Evolutionary conservation across 2,329 filamentous ascomycete species (phyloP), one percentile per base, ranked within the genome.

Genomic region (Cladophialophora psammophila): DNA sequence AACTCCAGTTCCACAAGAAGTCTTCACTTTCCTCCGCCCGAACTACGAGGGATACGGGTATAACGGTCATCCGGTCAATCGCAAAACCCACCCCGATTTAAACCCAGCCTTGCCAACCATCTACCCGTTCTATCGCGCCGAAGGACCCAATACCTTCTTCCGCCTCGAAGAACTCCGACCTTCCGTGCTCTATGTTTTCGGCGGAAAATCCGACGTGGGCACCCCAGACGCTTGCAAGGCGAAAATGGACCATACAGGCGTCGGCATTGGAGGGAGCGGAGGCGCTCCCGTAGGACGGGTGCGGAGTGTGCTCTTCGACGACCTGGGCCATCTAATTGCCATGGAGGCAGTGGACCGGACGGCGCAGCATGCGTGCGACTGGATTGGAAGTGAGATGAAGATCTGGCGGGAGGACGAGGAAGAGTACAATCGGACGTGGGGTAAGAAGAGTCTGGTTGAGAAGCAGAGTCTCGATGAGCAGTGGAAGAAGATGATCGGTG

Each of bases 1-100:
- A 1, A 98, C 94, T 0, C 90, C 92, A 0, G 93, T 94, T 74
- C 91, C 96, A 77, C 92, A 97, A 76, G 93, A 96, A 81, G 91
- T 95, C 64, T 83, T 83, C 67, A 83, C 81, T 13, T 84, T 82
- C 73, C 76, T 80, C 3, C 78, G 81, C 4, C 81, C 82, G 12
- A 83, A 80, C 60, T 83, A 80, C 67, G 89, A 91, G 6, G 91
- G 92, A 1, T 90, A 88, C 71, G 76, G 76, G 0, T 75, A 86
- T 87, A 73, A 82, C 1, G 73, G 73, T 9, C 74, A 75, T 35
- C 76, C 78, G 18, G 65, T 80, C n/a, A 80, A 80, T 69, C 76
- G 76, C 20, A 68, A 76, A n/a, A 81, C 79, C 32, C 81, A 78
- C 73, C 79, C 76, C 7, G 86, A 87, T 55, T 79, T 83, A 4